Base-by-base conservation (phyloP, 2,329 filamentous ascomycete species). In the Botrytis porri region DNA sequence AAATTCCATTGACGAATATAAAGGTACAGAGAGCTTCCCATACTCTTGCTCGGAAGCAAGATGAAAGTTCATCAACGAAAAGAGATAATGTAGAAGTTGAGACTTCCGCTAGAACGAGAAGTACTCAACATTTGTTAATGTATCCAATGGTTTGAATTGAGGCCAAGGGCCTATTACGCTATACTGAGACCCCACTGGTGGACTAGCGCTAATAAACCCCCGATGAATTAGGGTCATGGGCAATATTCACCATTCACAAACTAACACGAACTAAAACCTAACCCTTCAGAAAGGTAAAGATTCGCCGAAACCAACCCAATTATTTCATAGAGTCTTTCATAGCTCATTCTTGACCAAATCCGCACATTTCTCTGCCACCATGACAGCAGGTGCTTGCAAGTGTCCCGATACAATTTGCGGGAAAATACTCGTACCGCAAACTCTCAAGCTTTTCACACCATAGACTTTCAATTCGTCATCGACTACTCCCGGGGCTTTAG, bases 341-440 rank as follows among this genome's bases (percentile, higher is more conserved):
- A 45, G 29, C 10, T 32, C 39, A 25, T 45, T 35, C 29, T 80
- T 57, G 6, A 72, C 60, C 62, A 72, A 32, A 60, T 66, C 70
- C n/a, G 61, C 61, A 66, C 45, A 59, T 75, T 79, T 78, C 59
- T 79, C 77, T 51, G 76, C 77, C 18, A 79, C 73, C 37, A 76
- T 77, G 71, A 79, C 77, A 9, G 77, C 76, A 43, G 74, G 66
- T n/a, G 76, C 75, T 35, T 76, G 75, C 9, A 78, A 60, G 71
- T 79, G 76, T n/a, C 74, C 71, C 3, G 75, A 76, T 10, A 76
- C 75, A 14, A 78, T 70, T 8, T 77, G 65, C 18, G 78, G 78
- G 3, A 79, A 75, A 41, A 79, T 75, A 2, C 77, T 73, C 25
- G 75, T 75, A 76, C 79, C 78, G 48, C 76, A 77, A 66, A 79